A percentile compares a stretch with the other conserved stretches of the same genome.
Conservation (phyloP, 371 early-diverging fungal genomes). For the Choanephora cucurbitarum region DNA sequence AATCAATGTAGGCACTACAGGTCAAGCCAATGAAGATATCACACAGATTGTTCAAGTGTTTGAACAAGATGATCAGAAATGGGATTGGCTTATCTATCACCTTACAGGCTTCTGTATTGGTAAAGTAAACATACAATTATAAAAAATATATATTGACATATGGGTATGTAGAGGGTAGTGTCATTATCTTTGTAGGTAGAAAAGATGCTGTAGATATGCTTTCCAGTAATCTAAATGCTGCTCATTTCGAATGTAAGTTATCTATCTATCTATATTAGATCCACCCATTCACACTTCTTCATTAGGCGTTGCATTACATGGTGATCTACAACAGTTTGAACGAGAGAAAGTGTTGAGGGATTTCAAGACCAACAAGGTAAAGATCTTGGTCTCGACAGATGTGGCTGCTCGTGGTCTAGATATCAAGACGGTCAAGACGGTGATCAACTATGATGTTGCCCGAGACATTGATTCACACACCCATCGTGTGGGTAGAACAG, state of each 20-base stretch:
- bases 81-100: constrained; percentile 63
- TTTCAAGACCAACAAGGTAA: constrained; percentile 70
- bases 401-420: constrained; percentile 97
- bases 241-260: constrained; percentile 58
- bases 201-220: constrained; percentile 66
- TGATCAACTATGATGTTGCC: constrained; percentile 78
- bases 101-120: constrained; percentile 58
- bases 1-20: constrained; percentile 74
- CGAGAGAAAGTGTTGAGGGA: constrained; percentile 91
- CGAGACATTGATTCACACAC: constrained; percentile 80
- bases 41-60: constrained; percentile 71
- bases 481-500: constrained; percentile 73
- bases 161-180: constrained; percentile 58
- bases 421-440: constrained; percentile 69
- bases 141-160: neutral
- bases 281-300: too few relatives aligned
- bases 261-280: too few relatives aligned
- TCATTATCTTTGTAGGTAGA: constrained; percentile 68
- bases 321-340: constrained; percentile 95
- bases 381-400: constrained; percentile 97
- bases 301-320: constrained; percentile 92
- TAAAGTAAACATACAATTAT: constrained; percentile 19
- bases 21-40: constrained; percentile 79
- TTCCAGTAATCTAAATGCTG: constrained; percentile 52
- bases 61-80: constrained; percentile 63